phyloP scores from a whole-genome alignment of 1,284 basidiomycete genomes.

The Heimioporus retisporus region DNA sequence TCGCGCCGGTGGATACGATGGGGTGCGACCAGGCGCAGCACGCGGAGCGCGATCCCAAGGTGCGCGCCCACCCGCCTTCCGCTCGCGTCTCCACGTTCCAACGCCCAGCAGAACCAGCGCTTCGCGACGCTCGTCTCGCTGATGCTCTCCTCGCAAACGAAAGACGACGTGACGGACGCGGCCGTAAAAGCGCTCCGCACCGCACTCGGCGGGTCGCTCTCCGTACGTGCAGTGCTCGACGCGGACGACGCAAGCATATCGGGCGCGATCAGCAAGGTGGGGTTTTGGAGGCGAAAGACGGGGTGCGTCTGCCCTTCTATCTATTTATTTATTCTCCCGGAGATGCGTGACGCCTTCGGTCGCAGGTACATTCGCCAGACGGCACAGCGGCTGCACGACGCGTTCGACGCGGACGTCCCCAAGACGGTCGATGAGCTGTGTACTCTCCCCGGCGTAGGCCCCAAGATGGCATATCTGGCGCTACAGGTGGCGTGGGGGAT shows the following conservation, averaged over 20 bases:
- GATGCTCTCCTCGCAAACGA: constrained; percentile 97
- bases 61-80: constrained; percentile 35
- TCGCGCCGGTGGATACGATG: constrained; percentile 95
- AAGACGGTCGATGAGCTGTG: constrained; percentile 90
- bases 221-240: constrained; percentile 75
- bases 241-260: constrained; percentile 75
- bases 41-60: constrained; percentile 75
- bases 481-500: constrained; percentile 90
- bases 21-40: constrained; percentile 80
- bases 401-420: constrained; percentile 86
- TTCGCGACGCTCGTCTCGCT: constrained; percentile 92
- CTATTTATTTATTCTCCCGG: not conserved
- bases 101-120: constrained; percentile 72
- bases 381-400: constrained; percentile 72
- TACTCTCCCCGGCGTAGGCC: constrained; percentile 88
- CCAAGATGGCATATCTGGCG: constrained; percentile 92
- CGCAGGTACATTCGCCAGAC: constrained; percentile 80
- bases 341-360: too few species aligned
- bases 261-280: constrained; percentile 88
- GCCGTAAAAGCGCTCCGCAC: constrained; percentile 84
- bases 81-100: not conserved
- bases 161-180: constrained; percentile 90
- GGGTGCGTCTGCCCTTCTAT: constrained; percentile 52
- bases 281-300: constrained; percentile 94
- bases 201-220: constrained; percentile 82